Evolutionary conservation across 2,329 filamentous ascomycete species (phyloP), one percentile per base, ranked within the genome.

Genomic region (Hymenoscyphus fructigenus): DNA sequence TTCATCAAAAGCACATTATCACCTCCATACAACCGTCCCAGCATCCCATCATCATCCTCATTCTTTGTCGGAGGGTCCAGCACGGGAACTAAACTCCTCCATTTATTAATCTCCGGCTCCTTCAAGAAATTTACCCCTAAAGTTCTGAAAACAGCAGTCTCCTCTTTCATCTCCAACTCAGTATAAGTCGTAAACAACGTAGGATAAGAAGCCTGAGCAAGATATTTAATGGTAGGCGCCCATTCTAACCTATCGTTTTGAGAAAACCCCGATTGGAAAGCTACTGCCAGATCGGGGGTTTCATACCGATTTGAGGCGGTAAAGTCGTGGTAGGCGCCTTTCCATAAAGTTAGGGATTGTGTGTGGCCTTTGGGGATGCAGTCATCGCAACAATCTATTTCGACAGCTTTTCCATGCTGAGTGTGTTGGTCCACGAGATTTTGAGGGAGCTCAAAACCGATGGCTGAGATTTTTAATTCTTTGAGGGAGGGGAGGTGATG

Each of bases 131-230:
- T 55, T 3, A 60, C 63, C 5, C 66, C 67, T 3, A 64, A 17
- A 6, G 34, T 38, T n/a, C 41, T 50, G 12, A 69, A 56, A 3
- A 64, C 47, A 28, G 57, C 57, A 10, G 55, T 61, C 59, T 69
- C 68, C 44, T 68, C 65, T 34, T 7, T 26, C 68, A 69, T 65
- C 60, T 70, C 67, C 9, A 60, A 61, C 29, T 67, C 63, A 58
- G 69, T 70, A 44, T 55, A 70, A 6, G 59, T 60, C 17, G 69
- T 71, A 23, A 70, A 70, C 26, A 71, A 7, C 1, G 65, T 71
- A 17, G 65, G 62, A 59, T 63, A 56, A 3, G n/a, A 3, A 1
- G 66, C 65, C 4, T 53, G 28, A 2, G 58, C 57, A 20, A 70
- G 55, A n/a, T 60, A 61, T 15, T 62, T 23, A 23, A 69, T 61